These are phyloP conservation scores for Candida glucosophila DNA, from an alignment of 1,139 yeast genomes.

Conservation along the genomic window DNA sequence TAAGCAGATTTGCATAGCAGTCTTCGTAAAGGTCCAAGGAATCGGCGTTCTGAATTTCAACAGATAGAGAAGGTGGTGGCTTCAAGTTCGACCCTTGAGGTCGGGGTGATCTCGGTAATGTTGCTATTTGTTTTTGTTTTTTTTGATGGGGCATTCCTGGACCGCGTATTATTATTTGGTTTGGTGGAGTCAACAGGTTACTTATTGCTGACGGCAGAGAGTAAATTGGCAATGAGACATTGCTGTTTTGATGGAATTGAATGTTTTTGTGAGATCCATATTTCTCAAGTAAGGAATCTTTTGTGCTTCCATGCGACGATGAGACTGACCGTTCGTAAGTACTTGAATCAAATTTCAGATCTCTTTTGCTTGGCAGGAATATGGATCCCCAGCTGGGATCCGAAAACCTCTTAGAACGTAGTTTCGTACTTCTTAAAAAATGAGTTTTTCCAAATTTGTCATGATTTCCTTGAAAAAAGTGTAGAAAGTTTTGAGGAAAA, in stretches of 20 bases:
- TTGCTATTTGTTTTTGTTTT: slow-evolving; percentile 4
- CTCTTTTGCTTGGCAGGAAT: too few relatives aligned
- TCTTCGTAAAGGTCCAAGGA: slow-evolving; percentile 47
- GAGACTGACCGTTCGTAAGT: slow-evolving; percentile 1
- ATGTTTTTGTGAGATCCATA: slow-evolving; percentile 6
- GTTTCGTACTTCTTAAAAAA: too few relatives aligned
- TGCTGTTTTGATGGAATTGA: slow-evolving; percentile 1
- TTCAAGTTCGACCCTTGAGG: slow-evolving; percentile 8
- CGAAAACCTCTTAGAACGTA: too few relatives aligned
- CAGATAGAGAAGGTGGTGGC: slow-evolving; percentile 19
- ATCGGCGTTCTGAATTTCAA: slow-evolving; percentile 50
- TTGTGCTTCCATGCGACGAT: slow-evolving; percentile 19
- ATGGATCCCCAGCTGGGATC: too few relatives aligned
- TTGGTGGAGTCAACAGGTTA: slow-evolving; percentile 1
- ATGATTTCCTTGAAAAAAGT: slow-evolving; percentile 12
- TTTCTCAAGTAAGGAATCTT: slow-evolving; percentile 21
- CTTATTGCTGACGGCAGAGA: too few relatives aligned
- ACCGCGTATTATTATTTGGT: not conserved
- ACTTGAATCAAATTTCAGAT: slow-evolving; percentile 1
- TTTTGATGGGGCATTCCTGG: slow-evolving; percentile 7
- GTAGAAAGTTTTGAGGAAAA: slow-evolving; percentile 20
- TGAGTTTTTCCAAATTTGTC: too few relatives aligned
- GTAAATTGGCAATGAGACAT: slow-evolving; percentile 1
- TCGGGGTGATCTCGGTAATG: slow-evolving; percentile 2
- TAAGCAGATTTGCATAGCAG: slow-evolving; percentile 33